Conservation (phyloP, 2,329 filamentous ascomycete species). For the Corniculantispora saksenae region DNA sequence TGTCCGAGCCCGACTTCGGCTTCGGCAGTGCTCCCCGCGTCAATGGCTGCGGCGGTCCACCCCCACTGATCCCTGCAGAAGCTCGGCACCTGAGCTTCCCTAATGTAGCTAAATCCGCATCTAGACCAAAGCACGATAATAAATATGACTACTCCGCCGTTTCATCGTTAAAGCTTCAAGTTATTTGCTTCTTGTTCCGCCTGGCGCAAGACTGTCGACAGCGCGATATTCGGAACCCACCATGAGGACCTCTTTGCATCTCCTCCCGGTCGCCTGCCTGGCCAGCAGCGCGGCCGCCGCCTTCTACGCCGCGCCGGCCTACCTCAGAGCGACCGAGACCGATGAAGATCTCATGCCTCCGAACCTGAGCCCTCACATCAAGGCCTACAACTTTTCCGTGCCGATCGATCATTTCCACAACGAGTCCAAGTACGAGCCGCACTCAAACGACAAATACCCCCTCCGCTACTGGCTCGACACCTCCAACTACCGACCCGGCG, state of each 20-base stretch:
- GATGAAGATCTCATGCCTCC: neutral
- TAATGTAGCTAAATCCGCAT: neutral
- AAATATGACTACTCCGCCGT: neutral
- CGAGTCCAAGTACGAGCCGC: constrained; percentile 74
- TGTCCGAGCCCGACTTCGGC: too few species aligned
- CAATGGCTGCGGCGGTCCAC: neutral
- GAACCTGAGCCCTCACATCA: constrained; percentile 12
- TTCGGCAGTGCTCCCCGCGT: neutral
- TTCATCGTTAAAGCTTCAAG: neutral
- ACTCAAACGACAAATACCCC: constrained; percentile 66
- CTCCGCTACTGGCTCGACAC: constrained; percentile 85
- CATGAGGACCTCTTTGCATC: constrained; percentile 3
- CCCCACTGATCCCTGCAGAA: neutral
- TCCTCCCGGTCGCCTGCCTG: constrained; percentile 1
- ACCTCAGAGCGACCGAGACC: neutral
- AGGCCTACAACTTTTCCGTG: constrained; percentile 39
- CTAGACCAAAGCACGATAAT: neutral
- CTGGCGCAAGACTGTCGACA: neutral
- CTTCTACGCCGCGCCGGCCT: neutral
- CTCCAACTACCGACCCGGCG: constrained; percentile 71
- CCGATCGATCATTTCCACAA: constrained; percentile 84
- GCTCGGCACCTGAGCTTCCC: neutral
- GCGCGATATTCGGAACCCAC: neutral
- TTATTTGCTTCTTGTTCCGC: neutral
- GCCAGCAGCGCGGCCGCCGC: constrained; percentile 10